Conservation (phyloP, 352 stramenopile genomes). For the Elongisporangium senticosum region DNA sequence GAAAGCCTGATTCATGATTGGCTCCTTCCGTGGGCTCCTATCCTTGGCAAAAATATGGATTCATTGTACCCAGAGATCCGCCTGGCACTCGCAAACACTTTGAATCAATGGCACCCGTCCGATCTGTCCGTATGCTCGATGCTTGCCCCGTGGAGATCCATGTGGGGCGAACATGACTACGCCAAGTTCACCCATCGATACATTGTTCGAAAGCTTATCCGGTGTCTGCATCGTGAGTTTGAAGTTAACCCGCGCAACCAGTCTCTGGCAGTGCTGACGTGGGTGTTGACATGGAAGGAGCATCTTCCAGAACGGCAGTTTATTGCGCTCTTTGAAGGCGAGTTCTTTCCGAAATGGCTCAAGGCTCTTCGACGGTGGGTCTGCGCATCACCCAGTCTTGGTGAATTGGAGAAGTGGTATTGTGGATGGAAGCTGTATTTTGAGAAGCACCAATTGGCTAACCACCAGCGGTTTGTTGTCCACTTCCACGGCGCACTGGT, state of each 20-base stretch:
- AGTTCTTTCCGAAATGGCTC: conserved; percentile 91
- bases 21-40: conserved; percentile 60
- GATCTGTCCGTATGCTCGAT: conserved; percentile 58
- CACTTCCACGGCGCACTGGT: conserved; percentile 75
- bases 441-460: conserved; percentile 45
- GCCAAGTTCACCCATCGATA: conserved; percentile 80
- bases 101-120: conserved; percentile 80
- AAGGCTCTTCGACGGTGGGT: conserved; percentile 81
- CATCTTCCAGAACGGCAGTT: conserved; percentile 69
- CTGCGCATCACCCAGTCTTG: conserved; percentile 27
- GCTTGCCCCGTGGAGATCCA: conserved; percentile 58
- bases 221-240: conserved; percentile 79
- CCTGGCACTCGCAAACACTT: conserved; percentile 43
- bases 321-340: conserved; percentile 81
- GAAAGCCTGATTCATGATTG: conserved; percentile 66
- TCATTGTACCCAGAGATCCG: conserved; percentile 69
- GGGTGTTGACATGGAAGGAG: conserved; percentile 70
- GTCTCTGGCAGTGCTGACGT: conserved; percentile 56
- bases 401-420: conserved; percentile 81
- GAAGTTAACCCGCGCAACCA: conserved; percentile 70
- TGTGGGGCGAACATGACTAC: conserved; percentile 79
- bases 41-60: conserved; percentile 38
- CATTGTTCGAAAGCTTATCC: conserved; percentile 68
- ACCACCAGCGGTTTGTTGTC: conserved; percentile 54
- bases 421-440: conserved; percentile 83